These are phyloP conservation scores for Nidularia pulvinata DNA, from an alignment of 768 basidiomycete genomes.

Conservation along the genomic window DNA sequence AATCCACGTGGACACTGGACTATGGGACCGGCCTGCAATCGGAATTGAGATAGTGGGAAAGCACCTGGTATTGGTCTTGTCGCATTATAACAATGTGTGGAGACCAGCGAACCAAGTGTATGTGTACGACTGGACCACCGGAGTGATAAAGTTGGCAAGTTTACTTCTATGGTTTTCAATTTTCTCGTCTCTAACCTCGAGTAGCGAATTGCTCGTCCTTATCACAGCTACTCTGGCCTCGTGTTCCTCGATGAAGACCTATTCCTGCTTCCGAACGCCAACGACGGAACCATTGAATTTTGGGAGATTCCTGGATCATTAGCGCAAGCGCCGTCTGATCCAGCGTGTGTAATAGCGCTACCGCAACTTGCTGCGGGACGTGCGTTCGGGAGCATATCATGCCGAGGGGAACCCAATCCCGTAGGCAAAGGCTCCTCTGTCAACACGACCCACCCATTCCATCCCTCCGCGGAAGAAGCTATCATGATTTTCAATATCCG, in stretches of 20 bases:
- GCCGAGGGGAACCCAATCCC: constrained; percentile 42
- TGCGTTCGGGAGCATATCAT: constrained; percentile 21
- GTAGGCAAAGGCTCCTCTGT: constrained; percentile 6
- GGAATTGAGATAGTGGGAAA: constrained; percentile 46
- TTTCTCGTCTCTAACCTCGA: not conserved
- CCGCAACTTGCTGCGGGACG: constrained; percentile 21
- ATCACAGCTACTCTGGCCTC: constrained; percentile 23
- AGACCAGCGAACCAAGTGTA: constrained; percentile 26
- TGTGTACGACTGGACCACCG: constrained; percentile 43
- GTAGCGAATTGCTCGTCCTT: constrained; percentile 14
- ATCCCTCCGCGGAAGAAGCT: constrained; percentile 17
- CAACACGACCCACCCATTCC: constrained; percentile 17
- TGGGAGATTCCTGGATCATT: constrained; percentile 25
- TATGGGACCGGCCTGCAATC: constrained; percentile 23
- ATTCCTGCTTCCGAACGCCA: constrained; percentile 29
- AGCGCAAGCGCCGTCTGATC: constrained; percentile 8
- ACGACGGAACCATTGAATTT: constrained; percentile 25
- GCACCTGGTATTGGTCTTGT: constrained; percentile 35
- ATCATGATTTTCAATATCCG: constrained; percentile 31
- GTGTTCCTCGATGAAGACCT: constrained; percentile 30
- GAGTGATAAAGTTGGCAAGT: constrained; percentile 30
- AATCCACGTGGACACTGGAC: constrained; percentile 23
- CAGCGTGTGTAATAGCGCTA: constrained; percentile 20
- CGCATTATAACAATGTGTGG: constrained; percentile 12
- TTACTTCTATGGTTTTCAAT: not conserved